Percentiles rank a stretch among this genome's conserved stretches.
Evolutionary conservation across 306 rosid genomes (phyloP).

Genomic region (Begonia peltatifolia): DNA sequence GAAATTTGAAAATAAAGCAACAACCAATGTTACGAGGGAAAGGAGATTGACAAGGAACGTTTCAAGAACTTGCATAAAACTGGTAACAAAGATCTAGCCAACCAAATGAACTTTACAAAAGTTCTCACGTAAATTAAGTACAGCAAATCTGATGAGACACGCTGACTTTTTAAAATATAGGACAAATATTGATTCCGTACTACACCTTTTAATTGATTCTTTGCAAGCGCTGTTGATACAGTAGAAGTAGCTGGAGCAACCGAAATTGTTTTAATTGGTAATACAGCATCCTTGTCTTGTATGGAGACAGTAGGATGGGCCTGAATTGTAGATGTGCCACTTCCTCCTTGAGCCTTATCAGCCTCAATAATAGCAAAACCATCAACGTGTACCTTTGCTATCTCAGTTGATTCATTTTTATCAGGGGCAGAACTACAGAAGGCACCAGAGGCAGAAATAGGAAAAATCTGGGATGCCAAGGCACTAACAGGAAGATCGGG

Average conservation of each 20-base stretch:
- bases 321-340: slow-evolving; percentile 32
- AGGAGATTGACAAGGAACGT: too few species aligned
- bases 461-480: slow-evolving; percentile 12
- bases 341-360: slow-evolving; percentile 27
- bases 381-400: slow-evolving; percentile 3
- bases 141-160: too few species aligned
- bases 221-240: slow-evolving; percentile 29
- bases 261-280: slow-evolving; percentile 22
- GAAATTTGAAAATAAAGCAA: too few species aligned
- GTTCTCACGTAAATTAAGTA: too few species aligned
- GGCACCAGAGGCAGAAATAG: slow-evolving; percentile 13
- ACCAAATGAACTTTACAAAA: too few species aligned
- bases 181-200: neutral
- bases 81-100: too few species aligned
- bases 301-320: slow-evolving; percentile 35
- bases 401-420: slow-evolving; percentile 10
- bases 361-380: slow-evolving; percentile 20
- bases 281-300: slow-evolving; percentile 22
- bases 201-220: slow-evolving; percentile 76
- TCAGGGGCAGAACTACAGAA: slow-evolving; percentile 12
- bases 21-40: too few species aligned
- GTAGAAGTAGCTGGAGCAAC: slow-evolving; percentile 19
- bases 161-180: too few species aligned
- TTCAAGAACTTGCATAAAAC: too few species aligned
- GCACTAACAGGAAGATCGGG: slow-evolving; percentile 20